Percentiles rank a stretch among this genome's conserved stretches.
phyloP scores from a whole-genome alignment of 179 eudicot species.

The Corrigiola litoralis region DNA sequence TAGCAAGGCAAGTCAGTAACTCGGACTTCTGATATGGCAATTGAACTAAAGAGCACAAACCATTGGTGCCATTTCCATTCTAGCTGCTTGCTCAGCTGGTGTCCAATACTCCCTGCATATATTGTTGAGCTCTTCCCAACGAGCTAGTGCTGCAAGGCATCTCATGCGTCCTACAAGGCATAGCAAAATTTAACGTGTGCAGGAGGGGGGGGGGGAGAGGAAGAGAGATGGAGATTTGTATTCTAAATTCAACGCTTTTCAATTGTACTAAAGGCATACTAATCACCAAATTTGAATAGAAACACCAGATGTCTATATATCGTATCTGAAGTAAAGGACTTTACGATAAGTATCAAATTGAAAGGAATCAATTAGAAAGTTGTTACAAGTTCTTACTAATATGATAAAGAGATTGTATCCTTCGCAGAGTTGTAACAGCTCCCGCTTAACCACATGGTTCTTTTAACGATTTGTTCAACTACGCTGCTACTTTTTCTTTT shows the following conservation, averaged over 20 bases:
- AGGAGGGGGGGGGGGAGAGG: background rate
- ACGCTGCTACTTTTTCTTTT: too few species aligned
- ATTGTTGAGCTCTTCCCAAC: slow-evolving; percentile 96
- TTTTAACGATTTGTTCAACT: too few species aligned
- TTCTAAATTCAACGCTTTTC: background rate
- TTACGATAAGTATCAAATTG: too few species aligned
- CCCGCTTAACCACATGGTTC: too few species aligned
- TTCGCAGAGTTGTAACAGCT: too few species aligned
- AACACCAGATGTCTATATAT: too few species aligned
- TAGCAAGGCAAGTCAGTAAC: background rate
- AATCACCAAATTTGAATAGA: too few species aligned
- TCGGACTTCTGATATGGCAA: background rate
- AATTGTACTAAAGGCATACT: too few species aligned
- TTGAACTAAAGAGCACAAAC: slow-evolving; percentile 33
- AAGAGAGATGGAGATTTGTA: background rate
- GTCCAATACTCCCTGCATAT: slow-evolving; percentile 94
- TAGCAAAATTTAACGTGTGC: background rate
- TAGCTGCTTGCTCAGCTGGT: slow-evolving; percentile 90
- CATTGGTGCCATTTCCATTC: slow-evolving; percentile 99
- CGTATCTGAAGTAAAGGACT: too few species aligned
- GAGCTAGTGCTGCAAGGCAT: slow-evolving; percentile 98
- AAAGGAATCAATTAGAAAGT: too few species aligned
- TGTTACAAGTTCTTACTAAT: too few species aligned
- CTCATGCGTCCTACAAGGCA: slow-evolving; percentile 72
- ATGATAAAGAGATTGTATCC: too few species aligned